phyloP scores from a whole-genome alignment of 1,139 yeast species.

The Suhomyces maxii region DNA sequence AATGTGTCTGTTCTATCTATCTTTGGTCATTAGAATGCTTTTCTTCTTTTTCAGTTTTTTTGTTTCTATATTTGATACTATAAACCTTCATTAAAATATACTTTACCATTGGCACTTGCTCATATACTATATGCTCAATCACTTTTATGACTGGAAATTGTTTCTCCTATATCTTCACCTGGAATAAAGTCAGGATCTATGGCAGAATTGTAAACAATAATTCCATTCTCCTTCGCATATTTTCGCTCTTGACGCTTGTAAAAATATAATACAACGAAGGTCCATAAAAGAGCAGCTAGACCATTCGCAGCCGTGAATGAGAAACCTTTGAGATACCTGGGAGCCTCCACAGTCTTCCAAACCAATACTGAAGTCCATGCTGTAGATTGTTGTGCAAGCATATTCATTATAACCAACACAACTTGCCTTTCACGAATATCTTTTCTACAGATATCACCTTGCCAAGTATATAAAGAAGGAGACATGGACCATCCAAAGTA shows the following conservation, averaged over 20 bases:
- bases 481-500: constrained; percentile 51
- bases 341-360: constrained; percentile 48
- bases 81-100: too few relatives aligned
- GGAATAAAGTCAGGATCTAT: constrained; percentile 8
- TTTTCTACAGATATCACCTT: constrained; percentile 41
- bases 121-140: too few relatives aligned
- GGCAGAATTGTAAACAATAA: constrained; percentile 11
- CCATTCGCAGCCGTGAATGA: constrained; percentile 55
- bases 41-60: too few relatives aligned
- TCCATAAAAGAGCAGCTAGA: constrained; percentile 49
- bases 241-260: constrained; percentile 58
- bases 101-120: too few relatives aligned
- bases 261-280: constrained; percentile 51
- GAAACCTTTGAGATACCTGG: constrained; percentile 49
- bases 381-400: constrained; percentile 40
- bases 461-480: constrained; percentile 48
- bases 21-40: too few relatives aligned
- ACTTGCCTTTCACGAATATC: constrained; percentile 44
- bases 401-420: constrained; percentile 41
- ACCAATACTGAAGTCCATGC: constrained; percentile 41
- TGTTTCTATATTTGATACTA: too few relatives aligned
- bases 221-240: constrained; percentile 48
- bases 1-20: too few relatives aligned
- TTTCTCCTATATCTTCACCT: neutral
- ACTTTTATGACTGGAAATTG: too few relatives aligned